Conservation (phyloP, 2,329 filamentous ascomycete species). For the Colletotrichum kahawae region DNA sequence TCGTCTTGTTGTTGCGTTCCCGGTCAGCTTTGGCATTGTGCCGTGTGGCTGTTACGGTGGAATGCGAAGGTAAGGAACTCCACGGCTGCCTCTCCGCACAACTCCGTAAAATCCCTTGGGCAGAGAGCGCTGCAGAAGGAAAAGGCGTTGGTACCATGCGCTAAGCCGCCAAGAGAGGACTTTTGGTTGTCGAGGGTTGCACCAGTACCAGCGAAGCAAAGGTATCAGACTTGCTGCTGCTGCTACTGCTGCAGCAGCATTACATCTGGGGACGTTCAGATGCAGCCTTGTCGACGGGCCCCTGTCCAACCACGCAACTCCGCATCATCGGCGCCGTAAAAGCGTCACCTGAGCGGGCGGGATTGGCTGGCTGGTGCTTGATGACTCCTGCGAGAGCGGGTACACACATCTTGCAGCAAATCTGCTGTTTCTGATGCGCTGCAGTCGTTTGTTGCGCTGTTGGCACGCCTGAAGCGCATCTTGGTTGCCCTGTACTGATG, state of each 20-base stretch:
- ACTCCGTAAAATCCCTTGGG: neutral
- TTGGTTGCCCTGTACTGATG: neutral
- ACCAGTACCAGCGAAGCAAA: neutral
- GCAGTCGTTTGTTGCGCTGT: neutral
- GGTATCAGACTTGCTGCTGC: constrained; percentile 1
- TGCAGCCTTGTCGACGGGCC: constrained; percentile 20
- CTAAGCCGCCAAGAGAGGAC: constrained; percentile 7
- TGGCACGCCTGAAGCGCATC: neutral
- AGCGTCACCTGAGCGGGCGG: constrained; percentile 17
- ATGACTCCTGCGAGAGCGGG: constrained; percentile 19
- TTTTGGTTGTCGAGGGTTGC: neutral
- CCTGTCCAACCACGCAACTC: constrained; percentile 18
- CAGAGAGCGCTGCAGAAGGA: neutral
- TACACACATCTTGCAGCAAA: constrained; percentile 21
- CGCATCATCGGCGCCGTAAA: constrained; percentile 17
- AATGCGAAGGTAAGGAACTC: neutral
- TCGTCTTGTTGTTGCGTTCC: neutral
- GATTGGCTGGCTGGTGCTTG: constrained; percentile 14
- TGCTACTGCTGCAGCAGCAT: constrained; percentile 12
- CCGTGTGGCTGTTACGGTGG: neutral
- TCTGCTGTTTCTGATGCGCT: constrained; percentile 20
- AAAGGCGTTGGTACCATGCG: neutral
- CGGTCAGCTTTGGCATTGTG: neutral
- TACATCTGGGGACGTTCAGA: constrained; percentile 8
- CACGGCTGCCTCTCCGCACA: neutral